Evolutionary conservation across 2,329 filamentous ascomycete genomes (phyloP).

Genomic region (Domatiomyces globalis): DNA sequence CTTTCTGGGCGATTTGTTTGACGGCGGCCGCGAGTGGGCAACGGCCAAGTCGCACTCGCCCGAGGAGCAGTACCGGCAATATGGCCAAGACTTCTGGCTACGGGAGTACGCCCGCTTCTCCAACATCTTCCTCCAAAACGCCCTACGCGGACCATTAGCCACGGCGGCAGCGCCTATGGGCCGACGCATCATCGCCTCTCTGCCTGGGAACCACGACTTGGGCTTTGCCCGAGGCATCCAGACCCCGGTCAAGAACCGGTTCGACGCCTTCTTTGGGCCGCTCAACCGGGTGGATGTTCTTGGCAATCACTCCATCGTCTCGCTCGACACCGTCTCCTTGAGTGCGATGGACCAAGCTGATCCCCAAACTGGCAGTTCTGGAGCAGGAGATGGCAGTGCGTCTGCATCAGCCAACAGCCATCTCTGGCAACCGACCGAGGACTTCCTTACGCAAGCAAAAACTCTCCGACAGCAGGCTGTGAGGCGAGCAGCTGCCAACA

Average conservation of each 20-base stretch:
- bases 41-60: conserved; percentile 48
- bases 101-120: conserved; percentile 74
- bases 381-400: conserved; percentile 25
- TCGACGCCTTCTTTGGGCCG: conserved; percentile 77
- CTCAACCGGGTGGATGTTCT: conserved; percentile 83
- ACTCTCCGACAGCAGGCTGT: conserved; percentile 50
- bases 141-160: conserved; percentile 41
- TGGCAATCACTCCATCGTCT: conserved; percentile 91
- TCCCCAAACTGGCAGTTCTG: conserved; percentile 33
- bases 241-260: conserved; percentile 63
- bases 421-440: conserved; percentile 62
- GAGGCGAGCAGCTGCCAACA: not conserved
- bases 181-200: conserved; percentile 64
- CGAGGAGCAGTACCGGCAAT: conserved; percentile 57
- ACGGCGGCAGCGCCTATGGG: conserved; percentile 42
- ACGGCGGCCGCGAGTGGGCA: conserved; percentile 90
- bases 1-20: conserved; percentile 89
- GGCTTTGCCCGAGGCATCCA: conserved; percentile 83
- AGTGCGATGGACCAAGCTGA: conserved; percentile 55
- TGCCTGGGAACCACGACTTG: conserved; percentile 91
- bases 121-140: conserved; percentile 66
- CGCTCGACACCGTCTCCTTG: conserved; percentile 74
- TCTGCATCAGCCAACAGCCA: conserved; percentile 34
- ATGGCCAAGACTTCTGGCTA: conserved; percentile 73
- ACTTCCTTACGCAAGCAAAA: conserved; percentile 59